phyloP scores from a whole-genome alignment of 2,329 filamentous ascomycete species.

The Thyridium curvatum region DNA sequence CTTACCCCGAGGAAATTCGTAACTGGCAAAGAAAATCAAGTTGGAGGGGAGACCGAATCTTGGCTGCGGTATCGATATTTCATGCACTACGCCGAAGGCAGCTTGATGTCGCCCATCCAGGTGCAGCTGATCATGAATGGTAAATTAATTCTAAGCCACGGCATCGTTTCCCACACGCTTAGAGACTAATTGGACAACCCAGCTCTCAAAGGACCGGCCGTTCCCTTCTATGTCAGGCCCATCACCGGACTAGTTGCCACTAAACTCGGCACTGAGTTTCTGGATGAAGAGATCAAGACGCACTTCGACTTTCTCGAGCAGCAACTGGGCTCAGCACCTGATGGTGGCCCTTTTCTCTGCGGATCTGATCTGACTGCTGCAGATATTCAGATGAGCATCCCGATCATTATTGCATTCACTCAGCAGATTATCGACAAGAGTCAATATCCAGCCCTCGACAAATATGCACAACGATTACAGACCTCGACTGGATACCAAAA shows the following conservation, averaged over 20 bases:
- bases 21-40: constrained; percentile 43
- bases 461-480: no score
- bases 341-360: constrained; percentile 34
- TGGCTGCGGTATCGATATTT: constrained; percentile 56
- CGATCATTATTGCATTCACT: constrained; percentile 29
- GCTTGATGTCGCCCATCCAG: constrained; percentile 65
- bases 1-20: constrained; percentile 44
- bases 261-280: constrained; percentile 27
- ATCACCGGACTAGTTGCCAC: constrained; percentile 36
- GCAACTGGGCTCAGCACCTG: constrained; percentile 33
- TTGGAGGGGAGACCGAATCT: constrained; percentile 51
- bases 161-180: no score
- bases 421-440: no score
- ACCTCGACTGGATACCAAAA: no score
- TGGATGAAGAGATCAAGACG: constrained; percentile 36
- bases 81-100: constrained; percentile 81
- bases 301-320: constrained; percentile 39
- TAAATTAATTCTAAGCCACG: constrained; percentile 22
- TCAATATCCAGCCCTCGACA: no score
- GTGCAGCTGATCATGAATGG: constrained; percentile 52
- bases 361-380: constrained; percentile 38
- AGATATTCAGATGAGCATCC: constrained; percentile 46
- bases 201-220: constrained; percentile 34
- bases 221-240: constrained; percentile 46
- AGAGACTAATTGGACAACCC: neutral